These are phyloP conservation scores for Citrus glauca DNA, from an alignment of 345 rosid genomes.

Conservation along the genomic window DNA sequence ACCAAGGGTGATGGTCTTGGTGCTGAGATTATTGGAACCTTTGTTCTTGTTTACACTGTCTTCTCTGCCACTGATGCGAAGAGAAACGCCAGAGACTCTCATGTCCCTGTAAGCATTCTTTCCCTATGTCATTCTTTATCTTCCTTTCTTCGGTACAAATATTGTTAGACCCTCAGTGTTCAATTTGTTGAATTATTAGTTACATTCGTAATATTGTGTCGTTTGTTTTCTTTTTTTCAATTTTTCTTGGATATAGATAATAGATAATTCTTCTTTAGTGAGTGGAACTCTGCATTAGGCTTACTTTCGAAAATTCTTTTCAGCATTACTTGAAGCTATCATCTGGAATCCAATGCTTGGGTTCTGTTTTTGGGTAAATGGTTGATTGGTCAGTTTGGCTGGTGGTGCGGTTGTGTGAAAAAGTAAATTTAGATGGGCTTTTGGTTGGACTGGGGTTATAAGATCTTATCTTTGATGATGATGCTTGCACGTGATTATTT, in stretches of 20 bases:
- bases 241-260: background rate
- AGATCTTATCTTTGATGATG: background rate
- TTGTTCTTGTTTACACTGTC: slow-evolving; percentile 65
- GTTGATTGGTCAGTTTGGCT: background rate
- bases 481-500: background rate
- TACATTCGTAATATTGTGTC: background rate
- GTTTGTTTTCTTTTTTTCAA: background rate
- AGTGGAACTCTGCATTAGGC: too few relatives aligned
- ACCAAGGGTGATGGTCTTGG: slow-evolving; percentile 72
- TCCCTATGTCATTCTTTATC: background rate
- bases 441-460: background rate
- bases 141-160: background rate
- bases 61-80: slow-evolving; percentile 81
- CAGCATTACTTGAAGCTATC: too few relatives aligned
- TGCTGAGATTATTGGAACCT: slow-evolving; percentile 70
- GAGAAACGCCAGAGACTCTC: slow-evolving; percentile 78
- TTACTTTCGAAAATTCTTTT: too few relatives aligned
- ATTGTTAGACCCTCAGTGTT: too few relatives aligned
- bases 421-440: background rate
- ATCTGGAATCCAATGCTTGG: background rate
- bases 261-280: background rate
- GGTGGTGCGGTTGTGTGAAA: background rate
- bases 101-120: slow-evolving; percentile 54
- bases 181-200: background rate
- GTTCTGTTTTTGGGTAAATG: background rate